A percentile compares a stretch with the other conserved stretches of the same genome.
These are phyloP conservation scores for Mortierella sp. DNA, from an alignment of 371 early-diverging fungal species.

Conservation along the genomic window DNA sequence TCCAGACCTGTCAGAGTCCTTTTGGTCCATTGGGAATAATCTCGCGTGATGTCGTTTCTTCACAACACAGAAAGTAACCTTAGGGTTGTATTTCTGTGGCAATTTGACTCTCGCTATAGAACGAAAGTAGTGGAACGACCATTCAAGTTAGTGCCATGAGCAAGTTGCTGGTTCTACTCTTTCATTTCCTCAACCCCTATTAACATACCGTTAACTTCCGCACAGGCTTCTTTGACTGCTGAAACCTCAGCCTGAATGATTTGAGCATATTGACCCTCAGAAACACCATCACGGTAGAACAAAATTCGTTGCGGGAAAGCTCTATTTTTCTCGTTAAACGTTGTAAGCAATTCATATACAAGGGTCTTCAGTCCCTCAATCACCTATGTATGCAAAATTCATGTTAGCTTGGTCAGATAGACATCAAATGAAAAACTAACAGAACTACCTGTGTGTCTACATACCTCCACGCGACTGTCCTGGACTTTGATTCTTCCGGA, in stretches of 20 bases:
- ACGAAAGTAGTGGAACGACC: too few relatives aligned
- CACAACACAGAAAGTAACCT: slow-evolving; percentile 74
- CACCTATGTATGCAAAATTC: slow-evolving; percentile 31
- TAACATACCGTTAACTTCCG: slow-evolving; percentile 40
- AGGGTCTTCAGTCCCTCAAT: slow-evolving; percentile 64
- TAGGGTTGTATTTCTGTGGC: slow-evolving; percentile 35
- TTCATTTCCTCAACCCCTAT: neutral
- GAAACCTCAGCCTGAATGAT: slow-evolving; percentile 67
- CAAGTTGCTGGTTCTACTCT: neutral
- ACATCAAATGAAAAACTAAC: too few relatives aligned
- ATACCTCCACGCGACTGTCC: slow-evolving; percentile 71
- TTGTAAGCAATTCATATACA: slow-evolving; percentile 59
- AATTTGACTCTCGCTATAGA: neutral
- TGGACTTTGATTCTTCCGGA: slow-evolving; percentile 76
- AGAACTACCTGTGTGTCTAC: neutral
- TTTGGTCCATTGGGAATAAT: slow-evolving; percentile 60
- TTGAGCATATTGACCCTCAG: slow-evolving; percentile 73
- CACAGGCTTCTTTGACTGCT: slow-evolving; percentile 58
- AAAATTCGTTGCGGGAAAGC: slow-evolving; percentile 63
- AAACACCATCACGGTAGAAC: slow-evolving; percentile 83
- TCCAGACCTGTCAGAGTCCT: slow-evolving; percentile 60
- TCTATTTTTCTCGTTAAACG: slow-evolving; percentile 51
- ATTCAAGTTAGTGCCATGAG: neutral
- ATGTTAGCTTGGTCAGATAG: too few relatives aligned
- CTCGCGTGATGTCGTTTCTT: slow-evolving; percentile 81